These are phyloP conservation scores for Ziziphus jujuba DNA, from an alignment of 306 rosid genomes.

Conservation along the genomic window DNA sequence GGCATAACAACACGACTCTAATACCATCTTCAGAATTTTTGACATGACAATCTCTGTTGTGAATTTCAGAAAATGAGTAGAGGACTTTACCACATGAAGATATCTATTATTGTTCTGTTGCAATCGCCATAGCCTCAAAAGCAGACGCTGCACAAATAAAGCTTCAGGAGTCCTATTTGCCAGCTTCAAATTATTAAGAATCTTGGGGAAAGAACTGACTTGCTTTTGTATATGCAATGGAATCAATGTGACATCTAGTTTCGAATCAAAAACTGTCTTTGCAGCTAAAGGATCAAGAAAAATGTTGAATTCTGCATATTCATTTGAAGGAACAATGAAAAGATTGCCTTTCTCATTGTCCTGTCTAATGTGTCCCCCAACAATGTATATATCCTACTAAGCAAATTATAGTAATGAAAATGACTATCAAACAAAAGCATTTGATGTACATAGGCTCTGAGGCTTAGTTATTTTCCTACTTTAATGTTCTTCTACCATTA, in stretches of 20 bases:
- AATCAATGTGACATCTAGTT: constrained; percentile 33
- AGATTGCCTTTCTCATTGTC: constrained; percentile 44
- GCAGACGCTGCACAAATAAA: constrained; percentile 35
- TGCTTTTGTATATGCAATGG: constrained; percentile 38
- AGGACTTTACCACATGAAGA: constrained; percentile 47
- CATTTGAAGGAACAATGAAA: constrained; percentile 54
- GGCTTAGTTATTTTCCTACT: too few relatives aligned
- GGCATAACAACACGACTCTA: too few relatives aligned
- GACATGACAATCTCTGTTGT: too few relatives aligned
- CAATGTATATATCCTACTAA: constrained; percentile 52
- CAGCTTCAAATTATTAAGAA: constrained; percentile 9
- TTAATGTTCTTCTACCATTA: too few relatives aligned
- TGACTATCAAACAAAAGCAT: not conserved
- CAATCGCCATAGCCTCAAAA: constrained; percentile 35
- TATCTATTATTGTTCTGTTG: constrained; percentile 45
- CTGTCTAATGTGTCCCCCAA: constrained; percentile 52
- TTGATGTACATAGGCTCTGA: too few relatives aligned
- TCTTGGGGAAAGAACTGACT: constrained; percentile 40
- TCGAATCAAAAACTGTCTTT: constrained; percentile 42
- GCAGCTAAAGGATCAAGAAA: constrained; percentile 65
- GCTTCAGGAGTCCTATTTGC: constrained; percentile 46
- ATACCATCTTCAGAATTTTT: too few relatives aligned
- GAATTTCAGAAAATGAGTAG: too few relatives aligned
- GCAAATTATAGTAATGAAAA: not conserved
- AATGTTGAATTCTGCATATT: constrained; percentile 64